Evolutionary conservation across 805 yeast species (phyloP).

Genomic region (Ogataea henricii): DNA sequence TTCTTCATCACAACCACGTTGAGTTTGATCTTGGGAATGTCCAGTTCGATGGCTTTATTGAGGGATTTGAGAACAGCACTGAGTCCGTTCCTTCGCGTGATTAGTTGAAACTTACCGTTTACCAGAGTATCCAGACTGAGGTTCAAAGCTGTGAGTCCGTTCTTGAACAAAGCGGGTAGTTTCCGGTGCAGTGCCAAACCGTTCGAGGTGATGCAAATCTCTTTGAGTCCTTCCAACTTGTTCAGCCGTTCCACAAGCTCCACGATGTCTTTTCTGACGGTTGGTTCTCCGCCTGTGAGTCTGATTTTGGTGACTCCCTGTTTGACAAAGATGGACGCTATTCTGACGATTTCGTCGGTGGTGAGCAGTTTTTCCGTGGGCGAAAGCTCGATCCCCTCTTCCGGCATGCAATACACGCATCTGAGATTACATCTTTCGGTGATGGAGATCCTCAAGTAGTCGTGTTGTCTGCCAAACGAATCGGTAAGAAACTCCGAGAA

Average conservation of each 20-base stretch:
- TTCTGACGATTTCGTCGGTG: constrained; percentile 44
- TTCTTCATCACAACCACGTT: constrained; percentile 53
- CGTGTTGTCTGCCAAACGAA: constrained; percentile 45
- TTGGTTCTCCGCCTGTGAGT: constrained; percentile 60
- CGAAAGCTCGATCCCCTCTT: constrained; percentile 52
- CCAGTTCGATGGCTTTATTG: constrained; percentile 44
- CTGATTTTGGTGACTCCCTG: constrained; percentile 55
- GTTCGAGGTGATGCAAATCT: constrained; percentile 53
- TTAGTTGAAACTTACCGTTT: constrained; percentile 50
- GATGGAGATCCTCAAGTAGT: constrained; percentile 51
- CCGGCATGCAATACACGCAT: constrained; percentile 58
- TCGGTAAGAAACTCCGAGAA: constrained; percentile 48
- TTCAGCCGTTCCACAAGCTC: constrained; percentile 43
- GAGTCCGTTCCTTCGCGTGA: constrained; percentile 54
- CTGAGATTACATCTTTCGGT: constrained; percentile 53
- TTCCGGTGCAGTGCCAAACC: constrained; percentile 53
- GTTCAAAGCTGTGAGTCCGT: constrained; percentile 51
- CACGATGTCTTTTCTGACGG: constrained; percentile 51
- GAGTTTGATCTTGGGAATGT: constrained; percentile 47
- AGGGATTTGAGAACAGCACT: constrained; percentile 45
- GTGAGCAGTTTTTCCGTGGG: constrained; percentile 43
- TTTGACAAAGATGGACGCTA: constrained; percentile 46
- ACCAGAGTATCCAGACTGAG: constrained; percentile 51
- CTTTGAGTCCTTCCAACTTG: constrained; percentile 43
- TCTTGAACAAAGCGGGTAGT: constrained; percentile 40